Evolutionary conservation across 306 rosid species (phyloP), one percentile per base, ranked within the genome.

Genomic region (Glycine tomentella): DNA sequence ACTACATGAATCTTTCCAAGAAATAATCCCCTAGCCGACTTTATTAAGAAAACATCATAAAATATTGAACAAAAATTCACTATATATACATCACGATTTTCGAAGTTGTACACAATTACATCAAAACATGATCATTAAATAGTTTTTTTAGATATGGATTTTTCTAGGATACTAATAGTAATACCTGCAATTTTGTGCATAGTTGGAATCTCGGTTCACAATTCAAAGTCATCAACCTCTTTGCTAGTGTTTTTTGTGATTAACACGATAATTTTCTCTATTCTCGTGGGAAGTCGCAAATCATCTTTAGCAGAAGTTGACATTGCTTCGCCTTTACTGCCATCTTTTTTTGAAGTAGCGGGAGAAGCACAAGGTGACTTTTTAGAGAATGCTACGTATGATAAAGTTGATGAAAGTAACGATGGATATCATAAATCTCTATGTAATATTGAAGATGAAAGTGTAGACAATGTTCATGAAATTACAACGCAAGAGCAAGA

Each of bases 221-320:
- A 34, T 48, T 65, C 76, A 36, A 33, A 31, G 52, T 62, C 82
- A 49, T 76, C 83, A 44, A 72, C 79, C 17, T 79, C 87, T 56
- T 71, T 81, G 17, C 63, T 81, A 13, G 80, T 72, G 77, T 87
- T 83, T 76, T 74, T 75, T 46, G 34, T 85, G 16, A 74, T 83
- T 70, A 83, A 85, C 87, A 51, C 79, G 56, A 53, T 87, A 66
- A 31, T 87, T 17, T 2, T 81, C 4, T 59, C 77, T 75, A 66
- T 89, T 56, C 58, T 79, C 57, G 42, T 74, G 65, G 75, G 58
- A 65, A 75, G 45, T 17, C 72, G 49, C 12, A 16, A 77, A 46
- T 62, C 87, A 67, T 42, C 77, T 82, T 44, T 78, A 0, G 69
- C 10, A 17, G 81, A 78, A 71, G n/a, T 16, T 70, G 81, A 81